phyloP scores from a whole-genome alignment of 495 filamentous ascomycete species.

The Baudoinia panamericana region DNA sequence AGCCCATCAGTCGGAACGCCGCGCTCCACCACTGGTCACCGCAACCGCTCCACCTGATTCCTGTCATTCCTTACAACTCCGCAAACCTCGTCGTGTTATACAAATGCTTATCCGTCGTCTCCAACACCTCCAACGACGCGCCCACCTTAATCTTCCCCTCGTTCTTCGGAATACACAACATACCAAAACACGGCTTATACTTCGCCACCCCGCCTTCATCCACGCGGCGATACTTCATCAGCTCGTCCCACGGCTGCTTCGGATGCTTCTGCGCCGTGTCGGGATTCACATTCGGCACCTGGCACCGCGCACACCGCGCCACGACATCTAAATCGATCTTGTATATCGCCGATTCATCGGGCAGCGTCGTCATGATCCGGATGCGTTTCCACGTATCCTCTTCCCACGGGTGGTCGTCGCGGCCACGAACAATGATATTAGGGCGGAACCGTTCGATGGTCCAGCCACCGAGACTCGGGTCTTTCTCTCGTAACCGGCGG shows the following conservation, averaged over 20 bases:
- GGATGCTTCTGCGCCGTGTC: slow-evolving; percentile 32
- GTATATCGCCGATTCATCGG: slow-evolving; percentile 9
- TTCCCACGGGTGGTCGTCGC: slow-evolving; percentile 26
- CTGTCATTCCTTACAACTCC: slow-evolving; percentile 17
- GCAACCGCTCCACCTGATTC: too few species aligned
- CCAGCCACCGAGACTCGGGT: slow-evolving; percentile 14
- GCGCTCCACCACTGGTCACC: too few species aligned
- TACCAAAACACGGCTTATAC: slow-evolving; percentile 34
- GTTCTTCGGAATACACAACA: slow-evolving; percentile 30
- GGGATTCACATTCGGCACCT: slow-evolving; percentile 33
- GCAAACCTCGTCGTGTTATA: slow-evolving; percentile 19
- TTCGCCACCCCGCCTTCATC: slow-evolving; percentile 27
- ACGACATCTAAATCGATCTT: slow-evolving; percentile 32
- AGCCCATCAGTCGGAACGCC: too few species aligned
- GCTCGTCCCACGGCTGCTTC: slow-evolving; percentile 31
- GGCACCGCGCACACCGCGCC: slow-evolving; percentile 29
- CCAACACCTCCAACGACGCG: slow-evolving; percentile 41
- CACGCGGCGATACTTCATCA: slow-evolving; percentile 31
- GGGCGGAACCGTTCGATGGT: slow-evolving; percentile 35
- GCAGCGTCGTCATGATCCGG: slow-evolving; percentile 13
- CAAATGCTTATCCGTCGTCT: slow-evolving; percentile 32
- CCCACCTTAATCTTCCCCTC: slow-evolving; percentile 42
- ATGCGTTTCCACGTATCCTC: slow-evolving; percentile 33
- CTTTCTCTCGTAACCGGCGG: slow-evolving; percentile 21
- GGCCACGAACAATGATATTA: slow-evolving; percentile 30